Evolutionary conservation across 345 rosid genomes (phyloP).

Genomic region (Nasturtium officinale): DNA sequence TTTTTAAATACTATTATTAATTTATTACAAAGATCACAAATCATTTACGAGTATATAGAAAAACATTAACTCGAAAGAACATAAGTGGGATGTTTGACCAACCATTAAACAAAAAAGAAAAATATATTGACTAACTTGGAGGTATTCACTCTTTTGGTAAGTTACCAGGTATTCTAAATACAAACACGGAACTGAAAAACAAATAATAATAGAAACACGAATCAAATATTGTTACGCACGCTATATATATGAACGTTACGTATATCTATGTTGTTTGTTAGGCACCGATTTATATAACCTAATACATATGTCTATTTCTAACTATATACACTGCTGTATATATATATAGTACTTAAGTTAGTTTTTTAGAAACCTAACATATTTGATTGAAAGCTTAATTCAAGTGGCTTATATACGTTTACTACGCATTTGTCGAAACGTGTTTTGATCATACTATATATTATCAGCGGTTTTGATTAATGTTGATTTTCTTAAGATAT

Average conservation of each 20-base stretch:
- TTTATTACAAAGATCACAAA: neutral
- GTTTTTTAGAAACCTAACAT: neutral
- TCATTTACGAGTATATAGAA: neutral
- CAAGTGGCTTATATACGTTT: neutral
- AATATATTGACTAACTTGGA: conserved; percentile 6
- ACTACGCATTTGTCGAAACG: neutral
- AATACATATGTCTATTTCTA: conserved; percentile 6
- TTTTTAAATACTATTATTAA: neutral
- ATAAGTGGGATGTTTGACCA: conserved; percentile 8
- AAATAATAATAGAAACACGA: neutral
- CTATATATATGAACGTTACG: conserved; percentile 9
- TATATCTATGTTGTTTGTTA: conserved; percentile 12
- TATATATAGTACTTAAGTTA: neutral
- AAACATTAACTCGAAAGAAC: conserved; percentile 3
- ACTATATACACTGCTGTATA: neutral
- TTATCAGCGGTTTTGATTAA: neutral
- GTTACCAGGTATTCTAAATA: conserved; percentile 19
- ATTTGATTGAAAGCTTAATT: neutral
- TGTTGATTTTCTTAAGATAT: conserved; percentile 25
- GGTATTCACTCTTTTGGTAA: conserved; percentile 6
- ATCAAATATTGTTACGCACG: conserved; percentile 12
- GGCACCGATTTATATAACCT: conserved; percentile 31
- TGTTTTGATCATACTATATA: neutral
- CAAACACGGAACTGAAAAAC: neutral
- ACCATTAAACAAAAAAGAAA: neutral